Base-by-base conservation (phyloP, 208 protist genomes). In the Trichomonas tenax region DNA sequence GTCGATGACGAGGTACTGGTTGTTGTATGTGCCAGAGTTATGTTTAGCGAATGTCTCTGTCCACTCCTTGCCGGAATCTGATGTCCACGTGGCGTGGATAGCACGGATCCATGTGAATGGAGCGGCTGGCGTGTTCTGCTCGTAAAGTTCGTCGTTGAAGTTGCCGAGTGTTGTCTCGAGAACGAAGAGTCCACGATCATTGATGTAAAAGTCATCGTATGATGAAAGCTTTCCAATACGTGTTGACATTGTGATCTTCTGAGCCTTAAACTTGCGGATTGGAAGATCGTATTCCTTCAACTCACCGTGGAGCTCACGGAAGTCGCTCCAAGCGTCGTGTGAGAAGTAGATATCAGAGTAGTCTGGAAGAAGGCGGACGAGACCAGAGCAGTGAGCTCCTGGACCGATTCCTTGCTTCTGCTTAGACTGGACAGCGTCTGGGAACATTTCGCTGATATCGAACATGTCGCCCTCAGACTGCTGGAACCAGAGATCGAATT, bases 181-280 rank as follows among this genome's bases (percentile, higher is more conserved):
- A 31, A 98, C 96, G 49, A 96, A 97, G 10, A 98, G 97, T 0
- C 97, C 96, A 23, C 58, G 96, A 82, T 97, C 96, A 17, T 98
- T 98, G 82, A 98, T 96, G 96, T 98, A 99, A 96, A 98, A 99
- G 96, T 99, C 98, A 97, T 99, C 98, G 26, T 98, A 96, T 38
- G 97, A 98, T 63, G 97, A 96, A 21, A 98, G 63, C 34, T 98
- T 82, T 9, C 97, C 98, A 51, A 93, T 93, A 48, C 86, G 40
- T 51, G 86, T 93, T 21, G n/a, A 41, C 44, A 93, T 51, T 58
- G 44, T 51, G 31, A 93, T 51, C 26, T 44, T 41, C 15, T 93
- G 40, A 21, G 86, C 23, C 46, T 93, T 93, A 26, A 93, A 93
- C n/a, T 34, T 41, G 0, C 17, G 15, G 15, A 93, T 48, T 51